Evolutionary conservation across 371 early-diverging fungal species (phyloP), one percentile per base, ranked within the genome.

Genomic region (Nosema muscidifuracis): DNA sequence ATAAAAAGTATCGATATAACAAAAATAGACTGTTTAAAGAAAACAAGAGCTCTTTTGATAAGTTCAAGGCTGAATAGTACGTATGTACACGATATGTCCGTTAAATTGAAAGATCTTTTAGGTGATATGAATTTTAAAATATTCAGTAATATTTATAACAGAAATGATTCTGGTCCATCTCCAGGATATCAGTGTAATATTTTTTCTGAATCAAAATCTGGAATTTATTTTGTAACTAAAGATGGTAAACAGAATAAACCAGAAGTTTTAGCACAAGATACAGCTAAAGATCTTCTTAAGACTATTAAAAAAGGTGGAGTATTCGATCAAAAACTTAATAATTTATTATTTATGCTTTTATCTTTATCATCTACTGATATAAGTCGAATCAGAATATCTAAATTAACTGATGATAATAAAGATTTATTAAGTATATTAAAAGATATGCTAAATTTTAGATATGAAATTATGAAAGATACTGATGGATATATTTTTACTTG

Each of bases 101-200:
- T 93, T 73, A 83, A 90, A 6, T 90, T 93, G 22, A 86, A 94
- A 58, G 84, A 88, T 10, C 79, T 89, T 67, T 90, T 91, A 63
- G 85, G 88, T 67, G 91, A 87, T 80, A 89, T 94, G 53, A 94
- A 94, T 80, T 89, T 93, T 56, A 94, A 93, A 81, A 88, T 97
- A 64, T 92, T 92, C 78, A 91, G 93, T 12, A 95, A 95, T 82
- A 90, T 93, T 30, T 93, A 89, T 78, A 92, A 92, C 77, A 93
- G 93, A 24, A 89, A 87, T 20, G 93, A 95, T 68, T 87, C 91
- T 50, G 96, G 95, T 33, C 80, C 87, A 57, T 71, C 74, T 24
- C 72, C 77, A 33, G 80, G 80, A 43, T 80, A 55, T 63, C 71
- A 76, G 56, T 66, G 50, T 44, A 47, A 22, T 18, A 22, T 80